Evolutionary conservation across 2,329 filamentous ascomycete species (phyloP), one percentile per base, ranked within the genome.

Genomic region (Exserohilum turcica): DNA sequence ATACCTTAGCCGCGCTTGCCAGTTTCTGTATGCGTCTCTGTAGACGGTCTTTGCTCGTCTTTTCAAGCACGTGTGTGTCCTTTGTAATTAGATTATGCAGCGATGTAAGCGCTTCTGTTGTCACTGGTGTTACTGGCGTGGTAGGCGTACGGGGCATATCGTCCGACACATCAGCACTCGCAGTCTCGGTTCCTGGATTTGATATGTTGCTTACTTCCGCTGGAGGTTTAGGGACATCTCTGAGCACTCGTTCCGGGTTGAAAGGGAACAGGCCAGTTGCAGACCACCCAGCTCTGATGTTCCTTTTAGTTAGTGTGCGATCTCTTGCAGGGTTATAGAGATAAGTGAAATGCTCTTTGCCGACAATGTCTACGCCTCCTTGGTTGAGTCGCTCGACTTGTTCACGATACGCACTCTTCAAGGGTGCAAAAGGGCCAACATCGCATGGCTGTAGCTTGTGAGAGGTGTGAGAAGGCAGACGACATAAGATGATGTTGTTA

Each of bases 231-330:
- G 52, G 64, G n/a, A 63, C 64, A 55, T 57, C 50, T 58, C 52
- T 60, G 7, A 73, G 60, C 38, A 73, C 70, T 57, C 60, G 69
- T 16, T 69, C 38, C 56, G 57, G 66, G 49, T 71, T 70, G 43
- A 71, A 70, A n/a, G 60, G 69, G 36, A 60, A 66, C 16, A 70
- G 54, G 24, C 69, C 60, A 44, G 54, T 24, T 24, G 21, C 21
- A 24, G 21, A 24, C 21, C 7, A 64, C 21, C 21, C 7, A 24
- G 7, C 21, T 7, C 21, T 24, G 7, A 24, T 24, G 21, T 24
- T 24, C 21, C 21, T 24, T 24, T 24, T 24, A 24, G 21, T 24
- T 24, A 24, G 21, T 7, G 21, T 7, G 21, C 7, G 21, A 29
- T 13, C 21, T 24, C 21, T 27, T 13, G 37, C n/a, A 9, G 18